Conservation (phyloP, 2,329 filamentous ascomycete species). For the Magnaporthiopsis poae region DNA sequence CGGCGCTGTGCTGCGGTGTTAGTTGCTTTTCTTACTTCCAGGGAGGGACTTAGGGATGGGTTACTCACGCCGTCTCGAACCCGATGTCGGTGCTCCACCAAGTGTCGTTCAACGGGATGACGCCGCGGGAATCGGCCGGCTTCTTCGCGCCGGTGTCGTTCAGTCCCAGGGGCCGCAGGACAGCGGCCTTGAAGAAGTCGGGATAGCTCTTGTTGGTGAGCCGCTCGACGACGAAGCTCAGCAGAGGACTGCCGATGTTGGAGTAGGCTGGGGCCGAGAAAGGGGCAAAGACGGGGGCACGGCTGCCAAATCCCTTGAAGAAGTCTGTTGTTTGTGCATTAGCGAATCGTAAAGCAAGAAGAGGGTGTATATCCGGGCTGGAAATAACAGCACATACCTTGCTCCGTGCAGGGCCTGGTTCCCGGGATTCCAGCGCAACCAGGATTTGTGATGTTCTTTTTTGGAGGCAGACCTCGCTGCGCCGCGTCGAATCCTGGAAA, state of each 20-base stretch:
- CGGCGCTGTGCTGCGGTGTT: slow-evolving; percentile 3
- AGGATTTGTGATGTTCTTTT: not conserved
- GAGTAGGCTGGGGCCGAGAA: slow-evolving; percentile 39
- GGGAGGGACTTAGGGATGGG: not conserved
- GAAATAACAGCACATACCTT: not conserved
- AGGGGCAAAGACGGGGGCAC: slow-evolving; percentile 30
- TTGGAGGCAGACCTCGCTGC: not conserved
- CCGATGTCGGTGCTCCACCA: slow-evolving; percentile 26
- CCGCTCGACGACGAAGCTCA: slow-evolving; percentile 35
- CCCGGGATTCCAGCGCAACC: slow-evolving; percentile 3
- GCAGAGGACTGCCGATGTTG: slow-evolving; percentile 34
- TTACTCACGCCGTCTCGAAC: slow-evolving; percentile 25
- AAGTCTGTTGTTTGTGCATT: slow-evolving; percentile 13
- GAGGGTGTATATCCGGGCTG: too few relatives aligned
- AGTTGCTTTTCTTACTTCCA: not conserved
- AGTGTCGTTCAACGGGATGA: slow-evolving; percentile 25
- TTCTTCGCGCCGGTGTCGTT: slow-evolving; percentile 27
- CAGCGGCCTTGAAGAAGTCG: slow-evolving; percentile 27
- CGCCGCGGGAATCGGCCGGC: slow-evolving; percentile 23
- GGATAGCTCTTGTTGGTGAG: slow-evolving; percentile 30
- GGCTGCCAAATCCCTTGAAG: slow-evolving; percentile 19
- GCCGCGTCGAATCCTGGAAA: not conserved
- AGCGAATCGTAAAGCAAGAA: not conserved
- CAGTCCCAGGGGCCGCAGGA: slow-evolving; percentile 34
- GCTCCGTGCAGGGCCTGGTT: not conserved